These are phyloP conservation scores for Ascochyta viciae-villosae DNA, from an alignment of 2,329 filamentous ascomycete genomes.

Conservation along the genomic window DNA sequence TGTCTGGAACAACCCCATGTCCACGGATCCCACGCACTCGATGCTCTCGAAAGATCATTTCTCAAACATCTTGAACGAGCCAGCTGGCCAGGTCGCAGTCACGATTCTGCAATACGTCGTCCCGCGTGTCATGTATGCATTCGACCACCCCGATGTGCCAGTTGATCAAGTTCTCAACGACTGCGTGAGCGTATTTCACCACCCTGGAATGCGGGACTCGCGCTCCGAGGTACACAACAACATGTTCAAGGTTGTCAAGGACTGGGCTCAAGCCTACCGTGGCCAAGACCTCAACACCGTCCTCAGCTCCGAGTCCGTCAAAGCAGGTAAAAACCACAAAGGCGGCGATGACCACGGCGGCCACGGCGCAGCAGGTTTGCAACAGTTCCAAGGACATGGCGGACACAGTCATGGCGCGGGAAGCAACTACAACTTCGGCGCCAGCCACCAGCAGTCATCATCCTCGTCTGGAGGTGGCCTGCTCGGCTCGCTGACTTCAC, in stretches of 20 bases:
- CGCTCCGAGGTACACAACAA: constrained; percentile 79
- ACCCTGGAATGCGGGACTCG: constrained; percentile 81
- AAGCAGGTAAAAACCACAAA: constrained; percentile 79
- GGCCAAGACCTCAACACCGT: constrained; percentile 72
- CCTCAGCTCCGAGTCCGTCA: constrained; percentile 85
- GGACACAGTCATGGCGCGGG: constrained; percentile 26
- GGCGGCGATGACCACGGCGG: constrained; percentile 44
- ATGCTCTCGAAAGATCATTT: constrained; percentile 62
- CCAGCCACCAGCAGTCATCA: constrained; percentile 20
- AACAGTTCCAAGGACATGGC: constrained; percentile 29
- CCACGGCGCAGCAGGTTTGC: constrained; percentile 40
- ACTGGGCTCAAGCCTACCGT: constrained; percentile 78
- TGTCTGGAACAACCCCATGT: constrained; percentile 57
- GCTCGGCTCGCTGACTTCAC: constrained; percentile 30
- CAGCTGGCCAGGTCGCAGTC: constrained; percentile 57
- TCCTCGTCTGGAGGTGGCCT: constrained; percentile 28
- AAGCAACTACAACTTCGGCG: constrained; percentile 19
- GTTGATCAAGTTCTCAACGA: constrained; percentile 86
- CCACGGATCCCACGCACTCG: constrained; percentile 59
- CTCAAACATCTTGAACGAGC: constrained; percentile 58
- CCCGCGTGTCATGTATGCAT: constrained; percentile 87
- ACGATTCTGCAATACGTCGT: constrained; percentile 82
- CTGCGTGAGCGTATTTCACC: constrained; percentile 84
- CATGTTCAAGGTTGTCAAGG: constrained; percentile 87
- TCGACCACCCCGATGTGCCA: constrained; percentile 84